Evolutionary conservation across 2,329 filamentous ascomycete genomes (phyloP).

Genomic region (Elsinoe fawcettii): DNA sequence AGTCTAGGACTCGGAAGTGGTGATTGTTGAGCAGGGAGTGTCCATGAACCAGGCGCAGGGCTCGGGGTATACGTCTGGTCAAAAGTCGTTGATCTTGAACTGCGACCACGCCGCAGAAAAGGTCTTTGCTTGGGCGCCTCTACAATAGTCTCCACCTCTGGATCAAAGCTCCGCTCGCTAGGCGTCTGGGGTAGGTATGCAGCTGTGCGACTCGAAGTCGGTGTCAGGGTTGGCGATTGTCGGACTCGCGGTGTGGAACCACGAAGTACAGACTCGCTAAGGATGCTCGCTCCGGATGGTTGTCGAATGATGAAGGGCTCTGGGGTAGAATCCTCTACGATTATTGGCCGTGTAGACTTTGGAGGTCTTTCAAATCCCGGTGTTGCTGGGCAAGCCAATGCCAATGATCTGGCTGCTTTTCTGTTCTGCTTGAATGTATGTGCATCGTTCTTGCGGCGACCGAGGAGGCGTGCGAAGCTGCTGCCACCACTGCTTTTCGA

Average conservation of each 20-base stretch:
- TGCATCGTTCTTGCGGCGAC: constrained; percentile 7
- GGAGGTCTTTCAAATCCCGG: background rate
- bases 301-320: background rate
- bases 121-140: background rate
- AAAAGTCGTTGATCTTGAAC: background rate
- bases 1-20: background rate
- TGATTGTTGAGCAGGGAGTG: background rate
- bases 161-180: background rate
- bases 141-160: background rate
- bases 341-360: background rate
- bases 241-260: background rate
- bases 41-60: background rate
- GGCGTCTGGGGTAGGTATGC: background rate
- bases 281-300: background rate
- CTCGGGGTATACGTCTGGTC: background rate
- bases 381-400: background rate
- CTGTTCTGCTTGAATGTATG: constrained; percentile 10
- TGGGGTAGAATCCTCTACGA: constrained; percentile 1
- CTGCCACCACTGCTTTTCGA: constrained; percentile 1
- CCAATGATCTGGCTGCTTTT: constrained; percentile 7
- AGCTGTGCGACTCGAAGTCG: background rate
- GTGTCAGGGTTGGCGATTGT: background rate
- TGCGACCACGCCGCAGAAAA: background rate
- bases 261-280: background rate
- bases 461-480: constrained; percentile 10